Percentiles rank a stretch among this genome's conserved stretches.
phyloP scores from a whole-genome alignment of 306 rosid genomes.

The Prosopis cineraria region DNA sequence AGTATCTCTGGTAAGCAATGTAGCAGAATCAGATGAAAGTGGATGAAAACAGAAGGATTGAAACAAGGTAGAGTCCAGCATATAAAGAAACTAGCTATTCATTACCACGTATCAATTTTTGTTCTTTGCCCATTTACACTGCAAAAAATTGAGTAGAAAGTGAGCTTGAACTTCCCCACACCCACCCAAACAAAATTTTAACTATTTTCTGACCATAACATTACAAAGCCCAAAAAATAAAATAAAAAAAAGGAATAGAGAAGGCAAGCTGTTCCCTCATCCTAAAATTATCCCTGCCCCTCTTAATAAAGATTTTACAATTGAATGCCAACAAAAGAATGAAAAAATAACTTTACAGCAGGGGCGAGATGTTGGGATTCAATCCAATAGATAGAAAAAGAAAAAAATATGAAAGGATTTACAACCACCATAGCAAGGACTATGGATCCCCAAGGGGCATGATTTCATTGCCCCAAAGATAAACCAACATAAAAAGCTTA shows the following conservation, averaged over 20 bases:
- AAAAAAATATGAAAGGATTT: constrained; percentile 49
- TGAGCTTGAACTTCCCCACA: constrained; percentile 41
- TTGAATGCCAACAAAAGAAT: constrained; percentile 76
- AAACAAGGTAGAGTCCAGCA: constrained; percentile 11
- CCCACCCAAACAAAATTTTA: constrained; percentile 36
- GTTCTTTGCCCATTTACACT: constrained; percentile 52
- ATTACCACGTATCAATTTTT: constrained; percentile 30
- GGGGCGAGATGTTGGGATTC: constrained; percentile 48
- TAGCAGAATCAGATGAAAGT: background rate
- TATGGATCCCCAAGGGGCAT: constrained; percentile 1
- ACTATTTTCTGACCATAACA: constrained; percentile 38
- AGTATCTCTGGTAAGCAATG: background rate
- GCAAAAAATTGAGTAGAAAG: constrained; percentile 51
- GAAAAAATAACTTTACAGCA: constrained; percentile 66
- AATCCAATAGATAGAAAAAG: constrained; percentile 28
- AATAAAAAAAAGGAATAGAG: background rate
- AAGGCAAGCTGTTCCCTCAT: constrained; percentile 41
- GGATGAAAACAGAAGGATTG: background rate
- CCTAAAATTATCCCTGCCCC: constrained; percentile 50
- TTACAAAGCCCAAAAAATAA: constrained; percentile 20
- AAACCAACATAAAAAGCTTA: constrained; percentile 35
- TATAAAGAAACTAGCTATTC: constrained; percentile 38
- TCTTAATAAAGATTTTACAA: constrained; percentile 51
- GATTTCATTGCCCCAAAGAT: constrained; percentile 41
- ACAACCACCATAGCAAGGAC: constrained; percentile 59